Evolutionary conservation across 192 early-diverging fungal species (phyloP).

Genomic region (Kappamyces sp.): DNA sequence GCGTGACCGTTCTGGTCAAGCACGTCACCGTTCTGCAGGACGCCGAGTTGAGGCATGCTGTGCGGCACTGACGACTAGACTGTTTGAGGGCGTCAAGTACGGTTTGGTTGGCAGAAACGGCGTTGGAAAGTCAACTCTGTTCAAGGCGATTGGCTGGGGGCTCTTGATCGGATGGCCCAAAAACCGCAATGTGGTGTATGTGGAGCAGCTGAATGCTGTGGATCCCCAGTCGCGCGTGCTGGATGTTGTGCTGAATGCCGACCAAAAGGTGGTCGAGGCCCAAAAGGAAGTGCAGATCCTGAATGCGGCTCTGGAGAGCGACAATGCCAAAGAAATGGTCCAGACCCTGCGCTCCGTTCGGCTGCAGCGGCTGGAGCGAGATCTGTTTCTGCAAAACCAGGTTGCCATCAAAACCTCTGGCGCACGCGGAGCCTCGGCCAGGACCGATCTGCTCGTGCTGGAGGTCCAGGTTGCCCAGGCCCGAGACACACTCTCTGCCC

Average conservation of each 20-base stretch:
- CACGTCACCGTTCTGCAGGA: slow-evolving; percentile 61
- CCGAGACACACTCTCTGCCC: not conserved
- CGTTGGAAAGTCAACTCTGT: slow-evolving; percentile 63
- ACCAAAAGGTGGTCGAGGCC: slow-evolving; percentile 15
- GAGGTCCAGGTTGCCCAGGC: slow-evolving; percentile 5
- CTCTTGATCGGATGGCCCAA: slow-evolving; percentile 73
- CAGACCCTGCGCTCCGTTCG: slow-evolving; percentile 17
- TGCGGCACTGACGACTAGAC: slow-evolving; percentile 16
- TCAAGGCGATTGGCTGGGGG: slow-evolving; percentile 56
- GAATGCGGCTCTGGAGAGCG: slow-evolving; percentile 24
- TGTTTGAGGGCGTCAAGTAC: slow-evolving; percentile 72
- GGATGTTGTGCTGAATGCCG: slow-evolving; percentile 32
- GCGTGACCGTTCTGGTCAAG: slow-evolving; percentile 71
- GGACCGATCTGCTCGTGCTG: slow-evolving; percentile 3
- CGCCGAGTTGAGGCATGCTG: slow-evolving; percentile 44
- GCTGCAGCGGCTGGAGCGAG: slow-evolving; percentile 13
- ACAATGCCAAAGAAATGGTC: slow-evolving; percentile 9
- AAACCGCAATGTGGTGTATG: slow-evolving; percentile 72
- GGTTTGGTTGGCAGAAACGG: slow-evolving; percentile 74
- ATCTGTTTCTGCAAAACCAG: slow-evolving; percentile 13
- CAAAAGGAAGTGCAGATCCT: slow-evolving; percentile 7
- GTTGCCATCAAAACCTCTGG: slow-evolving; percentile 23
- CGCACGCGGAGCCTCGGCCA: slow-evolving; percentile 1
- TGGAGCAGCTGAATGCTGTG: slow-evolving; percentile 69
- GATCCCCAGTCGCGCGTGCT: slow-evolving; percentile 40